These are phyloP conservation scores for Colletotrichum sansevieriae DNA, from an alignment of 2,329 filamentous ascomycete genomes.

Conservation along the genomic window DNA sequence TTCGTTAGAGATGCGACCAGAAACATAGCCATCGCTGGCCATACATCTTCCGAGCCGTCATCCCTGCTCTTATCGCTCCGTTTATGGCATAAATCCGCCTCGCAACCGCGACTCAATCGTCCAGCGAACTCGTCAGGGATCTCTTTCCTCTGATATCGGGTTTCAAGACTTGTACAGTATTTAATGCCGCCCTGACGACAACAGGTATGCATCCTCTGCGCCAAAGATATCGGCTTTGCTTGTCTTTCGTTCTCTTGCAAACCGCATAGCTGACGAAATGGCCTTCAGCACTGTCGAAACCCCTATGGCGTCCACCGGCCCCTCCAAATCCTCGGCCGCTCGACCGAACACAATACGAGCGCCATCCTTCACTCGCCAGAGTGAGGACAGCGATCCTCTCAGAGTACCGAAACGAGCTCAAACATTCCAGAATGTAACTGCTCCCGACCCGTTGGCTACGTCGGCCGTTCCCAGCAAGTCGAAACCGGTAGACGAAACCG, in stretches of 20 bases:
- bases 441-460: conserved; percentile 45
- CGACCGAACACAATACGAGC: conserved; percentile 49
- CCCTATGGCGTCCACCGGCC: conserved; percentile 52
- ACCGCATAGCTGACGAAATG: conserved; percentile 28
- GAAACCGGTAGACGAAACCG: conserved; percentile 43
- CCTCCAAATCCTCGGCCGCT: conserved; percentile 47
- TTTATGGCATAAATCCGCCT: conserved; percentile 40
- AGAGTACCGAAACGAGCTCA: conserved; percentile 59
- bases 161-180: conserved; percentile 38
- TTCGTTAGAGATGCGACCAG: conserved; percentile 36
- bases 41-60: conserved; percentile 25
- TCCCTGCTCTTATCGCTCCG: conserved; percentile 34
- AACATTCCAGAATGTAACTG: conserved; percentile 58
- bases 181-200: conserved; percentile 37
- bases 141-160: conserved; percentile 40
- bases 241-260: neutral
- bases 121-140: conserved; percentile 33
- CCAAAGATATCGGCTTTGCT: neutral
- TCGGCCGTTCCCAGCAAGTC: conserved; percentile 24
- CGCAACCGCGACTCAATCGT: conserved; percentile 33
- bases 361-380: conserved; percentile 48
- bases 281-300: conserved; percentile 36
- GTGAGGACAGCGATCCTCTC: conserved; percentile 50
- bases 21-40: conserved; percentile 40
- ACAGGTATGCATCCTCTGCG: conserved; percentile 5